These are phyloP conservation scores for Saturnispora zaruensis DNA, from an alignment of 805 yeast species.

Conservation along the genomic window DNA sequence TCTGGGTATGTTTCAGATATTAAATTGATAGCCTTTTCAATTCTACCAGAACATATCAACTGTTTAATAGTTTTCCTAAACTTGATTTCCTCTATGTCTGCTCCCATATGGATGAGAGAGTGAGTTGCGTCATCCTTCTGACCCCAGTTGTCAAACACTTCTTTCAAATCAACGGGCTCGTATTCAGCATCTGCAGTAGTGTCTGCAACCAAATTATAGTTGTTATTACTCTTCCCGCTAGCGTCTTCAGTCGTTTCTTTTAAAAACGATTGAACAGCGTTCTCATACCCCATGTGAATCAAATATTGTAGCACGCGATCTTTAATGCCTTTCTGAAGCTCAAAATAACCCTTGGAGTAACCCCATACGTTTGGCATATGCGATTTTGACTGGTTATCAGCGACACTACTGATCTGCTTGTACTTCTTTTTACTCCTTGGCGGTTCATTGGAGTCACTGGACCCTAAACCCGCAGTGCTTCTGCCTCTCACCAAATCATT, in stretches of 20 bases:
- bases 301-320: conserved; percentile 8
- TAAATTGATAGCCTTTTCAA: not conserved
- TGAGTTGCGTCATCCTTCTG: not conserved
- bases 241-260: not conserved
- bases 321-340: conserved; percentile 8
- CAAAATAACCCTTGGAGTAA: conserved; percentile 10
- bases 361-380: conserved; percentile 13
- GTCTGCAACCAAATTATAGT: conserved; percentile 49
- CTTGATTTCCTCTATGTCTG: conserved; percentile 2
- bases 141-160: conserved; percentile 41
- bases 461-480: not conserved
- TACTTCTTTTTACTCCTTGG: not conserved
- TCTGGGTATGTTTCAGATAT: not conserved
- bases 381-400: not conserved
- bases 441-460: conserved; percentile 1
- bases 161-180: conserved; percentile 20
- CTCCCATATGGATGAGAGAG: not conserved
- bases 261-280: conserved; percentile 7
- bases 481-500: conserved; percentile 1
- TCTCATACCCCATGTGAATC: conserved; percentile 11
- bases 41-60: not conserved
- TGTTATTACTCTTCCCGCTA: conserved; percentile 38
- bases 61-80: not conserved
- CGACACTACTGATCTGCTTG: not conserved
- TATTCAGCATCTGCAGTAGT: conserved; percentile 10